phyloP scores from a whole-genome alignment of 192 early-diverging fungal species.

The Backusella macrospora region DNA sequence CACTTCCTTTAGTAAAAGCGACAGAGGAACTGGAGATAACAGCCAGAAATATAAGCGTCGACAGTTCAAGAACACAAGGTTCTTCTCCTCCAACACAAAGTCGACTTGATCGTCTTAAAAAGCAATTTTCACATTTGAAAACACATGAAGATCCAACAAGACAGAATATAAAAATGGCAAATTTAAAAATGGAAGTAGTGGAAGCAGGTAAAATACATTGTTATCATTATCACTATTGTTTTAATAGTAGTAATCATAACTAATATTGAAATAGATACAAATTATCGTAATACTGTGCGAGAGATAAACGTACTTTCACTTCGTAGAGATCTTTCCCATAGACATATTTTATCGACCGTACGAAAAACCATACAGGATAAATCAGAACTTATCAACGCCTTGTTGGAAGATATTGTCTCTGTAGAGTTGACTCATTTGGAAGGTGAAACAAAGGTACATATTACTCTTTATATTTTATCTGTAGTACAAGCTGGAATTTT shows the following conservation, averaged over 20 bases:
- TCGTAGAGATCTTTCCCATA: neutral
- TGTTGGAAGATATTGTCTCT: neutral
- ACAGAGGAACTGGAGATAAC: neutral
- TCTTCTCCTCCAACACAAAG: conserved; percentile 13
- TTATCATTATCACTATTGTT: neutral
- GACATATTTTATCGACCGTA: neutral
- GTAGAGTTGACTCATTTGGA: neutral
- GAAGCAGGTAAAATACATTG: conserved; percentile 32
- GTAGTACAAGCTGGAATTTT: neutral
- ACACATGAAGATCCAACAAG: conserved; percentile 23
- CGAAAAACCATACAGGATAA: neutral
- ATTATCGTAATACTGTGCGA: conserved; percentile 27
- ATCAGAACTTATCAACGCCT: conserved; percentile 1
- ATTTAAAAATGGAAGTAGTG: conserved; percentile 34
- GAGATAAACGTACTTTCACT: conserved; percentile 17
- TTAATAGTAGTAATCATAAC: neutral
- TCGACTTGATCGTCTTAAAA: conserved; percentile 31
- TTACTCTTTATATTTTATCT: neutral
- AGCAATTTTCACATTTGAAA: conserved; percentile 27
- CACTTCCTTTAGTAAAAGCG: conserved; percentile 5
- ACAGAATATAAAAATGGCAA: conserved; percentile 32
- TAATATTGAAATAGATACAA: conserved; percentile 8
- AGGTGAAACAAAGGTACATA: conserved; percentile 10
- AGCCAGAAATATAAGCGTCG: conserved; percentile 10
- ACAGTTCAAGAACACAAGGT: neutral